Evolutionary conservation across 495 filamentous ascomycete genomes (phyloP), one percentile per base, ranked within the genome.

Genomic region (Staphylotrichum tortipilum): DNA sequence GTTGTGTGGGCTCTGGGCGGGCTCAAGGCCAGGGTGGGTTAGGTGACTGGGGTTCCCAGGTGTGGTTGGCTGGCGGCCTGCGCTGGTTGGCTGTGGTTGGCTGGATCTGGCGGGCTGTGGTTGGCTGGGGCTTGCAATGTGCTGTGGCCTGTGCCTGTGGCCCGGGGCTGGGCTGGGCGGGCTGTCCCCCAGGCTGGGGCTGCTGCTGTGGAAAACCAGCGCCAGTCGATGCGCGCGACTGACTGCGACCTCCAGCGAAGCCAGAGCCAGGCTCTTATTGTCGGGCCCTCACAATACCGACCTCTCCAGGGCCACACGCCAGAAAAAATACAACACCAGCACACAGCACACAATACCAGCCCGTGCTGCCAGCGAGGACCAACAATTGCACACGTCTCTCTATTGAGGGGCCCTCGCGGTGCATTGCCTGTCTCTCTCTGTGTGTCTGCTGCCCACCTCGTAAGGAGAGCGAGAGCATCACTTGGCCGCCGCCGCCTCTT

Each of bases 181-280:
- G 31, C 17, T 17, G 33, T 23, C 24, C 23, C 31, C 14, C 22
- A 8, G 34, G 22, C 17, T 31, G 26, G 26, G 26, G 26, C n/a
- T n/a, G n/a, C n/a, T n/a, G n/a, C n/a, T n/a, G 49, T 46, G 35
- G 50, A 52, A 52, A 46, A 52, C 14, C 50, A 39, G 42, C 43
- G 24, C 22, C 49, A 45, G 40, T 24, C 17, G 6, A 23, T 4
- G 48, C 41, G 14, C n/a, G n/a, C n/a, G n/a, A n/a, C n/a, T n/a
- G n/a, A n/a, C n/a, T n/a, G n/a, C n/a, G n/a, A n/a, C n/a, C n/a
- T n/a, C n/a, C n/a, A n/a, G n/a, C n/a, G n/a, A n/a, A n/a, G n/a
- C n/a, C n/a, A n/a, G n/a, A n/a, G n/a, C n/a, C n/a, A n/a, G 37
- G 26, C 38, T 50, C 41, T 51, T 52, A 52, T 44, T 52, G 41